Conservation (phyloP, 2,329 filamentous ascomycete genomes). For the Arthrobotrys entomopaga region DNA sequence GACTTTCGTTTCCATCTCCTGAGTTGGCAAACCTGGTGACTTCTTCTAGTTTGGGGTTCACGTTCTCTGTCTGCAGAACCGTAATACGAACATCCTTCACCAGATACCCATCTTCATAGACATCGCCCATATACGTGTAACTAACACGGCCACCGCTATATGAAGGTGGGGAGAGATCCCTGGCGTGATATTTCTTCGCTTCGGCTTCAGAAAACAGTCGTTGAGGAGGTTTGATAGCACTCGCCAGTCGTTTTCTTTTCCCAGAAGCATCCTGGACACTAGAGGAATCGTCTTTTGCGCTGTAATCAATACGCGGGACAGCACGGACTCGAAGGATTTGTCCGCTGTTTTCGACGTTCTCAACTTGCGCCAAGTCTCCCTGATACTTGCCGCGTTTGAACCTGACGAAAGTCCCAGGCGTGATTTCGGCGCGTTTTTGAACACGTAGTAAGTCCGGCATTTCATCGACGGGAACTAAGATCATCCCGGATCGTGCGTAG, state of each 20-base stretch:
- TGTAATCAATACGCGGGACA: constrained; percentile 92
- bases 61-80: constrained; percentile 83
- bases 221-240: constrained; percentile 80
- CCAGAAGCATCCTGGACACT: constrained; percentile 64
- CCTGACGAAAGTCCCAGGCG: constrained; percentile 91
- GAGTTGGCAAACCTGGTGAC: constrained; percentile 90
- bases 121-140: constrained; percentile 87
- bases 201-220: constrained; percentile 92
- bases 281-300: constrained; percentile 79
- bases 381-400: constrained; percentile 83
- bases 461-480: constrained; percentile 92
- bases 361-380: constrained; percentile 88
- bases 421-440: constrained; percentile 82
- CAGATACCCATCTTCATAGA: constrained; percentile 91
- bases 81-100: constrained; percentile 94
- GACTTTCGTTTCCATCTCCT: constrained; percentile 91
- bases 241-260: constrained; percentile 80
- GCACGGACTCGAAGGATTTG: constrained; percentile 86
- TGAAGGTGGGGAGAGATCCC: constrained; percentile 67
- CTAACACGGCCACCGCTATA: constrained; percentile 71
- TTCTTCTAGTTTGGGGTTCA: constrained; percentile 92
- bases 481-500: constrained; percentile 86
- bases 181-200: constrained; percentile 85
- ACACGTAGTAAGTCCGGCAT: constrained; percentile 96
- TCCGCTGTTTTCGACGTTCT: constrained; percentile 92